Evolutionary conservation across 1,284 basidiomycete species (phyloP).

Genomic region (Ustilago loliicola): DNA sequence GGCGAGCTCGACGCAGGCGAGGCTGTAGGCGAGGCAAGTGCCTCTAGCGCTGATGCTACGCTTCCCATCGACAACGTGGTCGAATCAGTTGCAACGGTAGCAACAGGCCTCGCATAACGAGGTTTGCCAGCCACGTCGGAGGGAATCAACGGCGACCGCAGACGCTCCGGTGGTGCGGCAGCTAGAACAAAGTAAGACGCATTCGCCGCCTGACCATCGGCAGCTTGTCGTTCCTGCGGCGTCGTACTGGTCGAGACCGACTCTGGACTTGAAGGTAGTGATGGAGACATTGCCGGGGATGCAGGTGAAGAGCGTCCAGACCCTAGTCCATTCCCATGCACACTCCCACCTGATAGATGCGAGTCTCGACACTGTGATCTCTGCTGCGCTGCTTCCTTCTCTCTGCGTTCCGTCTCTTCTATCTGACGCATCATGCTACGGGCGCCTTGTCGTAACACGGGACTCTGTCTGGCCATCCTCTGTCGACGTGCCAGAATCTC

Average conservation of each 20-base stretch:
- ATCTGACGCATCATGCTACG: conserved; percentile 53
- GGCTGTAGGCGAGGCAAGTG: conserved; percentile 17
- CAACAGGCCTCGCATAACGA: conserved; percentile 10
- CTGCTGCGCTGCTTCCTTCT: conserved; percentile 27
- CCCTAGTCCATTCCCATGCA: not conserved
- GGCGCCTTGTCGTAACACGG: conserved; percentile 36
- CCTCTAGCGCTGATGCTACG: conserved; percentile 26
- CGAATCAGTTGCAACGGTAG: conserved; percentile 7
- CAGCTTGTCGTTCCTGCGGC: conserved; percentile 19
- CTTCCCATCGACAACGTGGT: conserved; percentile 15
- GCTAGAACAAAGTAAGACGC: conserved; percentile 32
- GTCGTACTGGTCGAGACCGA: conserved; percentile 19
- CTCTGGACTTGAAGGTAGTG: conserved; percentile 20
- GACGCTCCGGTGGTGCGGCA: conserved; percentile 27
- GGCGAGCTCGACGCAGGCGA: conserved; percentile 8
- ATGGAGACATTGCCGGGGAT: conserved; percentile 30
- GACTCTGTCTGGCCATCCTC: conserved; percentile 30
- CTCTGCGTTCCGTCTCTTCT: conserved; percentile 45
- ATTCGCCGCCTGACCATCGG: not conserved
- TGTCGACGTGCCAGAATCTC: conserved; percentile 39
- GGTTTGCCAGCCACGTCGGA: conserved; percentile 11
- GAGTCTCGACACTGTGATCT: conserved; percentile 24
- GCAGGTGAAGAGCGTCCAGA: conserved; percentile 34
- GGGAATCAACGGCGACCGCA: conserved; percentile 44
- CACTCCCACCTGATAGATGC: not conserved